Percentiles rank a stretch among this genome's conserved stretches.
Evolutionary conservation across 768 basidiomycete genomes (phyloP).

Genomic region (Candolleomyces efflorescens): DNA sequence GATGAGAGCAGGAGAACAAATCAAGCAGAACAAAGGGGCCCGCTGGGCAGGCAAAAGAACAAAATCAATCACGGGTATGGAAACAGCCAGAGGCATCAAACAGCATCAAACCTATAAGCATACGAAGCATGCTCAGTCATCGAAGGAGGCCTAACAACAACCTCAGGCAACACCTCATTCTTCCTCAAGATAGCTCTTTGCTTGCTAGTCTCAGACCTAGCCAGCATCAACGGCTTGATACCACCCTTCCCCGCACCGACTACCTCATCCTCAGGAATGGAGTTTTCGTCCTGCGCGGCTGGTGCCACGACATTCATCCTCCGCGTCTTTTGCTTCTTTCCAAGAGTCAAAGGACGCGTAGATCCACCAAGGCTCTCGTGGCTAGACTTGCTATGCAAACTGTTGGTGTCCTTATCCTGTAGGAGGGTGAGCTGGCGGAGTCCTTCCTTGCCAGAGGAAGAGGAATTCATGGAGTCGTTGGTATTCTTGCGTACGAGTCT

Average conservation of each 20-base stretch:
- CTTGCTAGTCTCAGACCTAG: constrained; percentile 60
- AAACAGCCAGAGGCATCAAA: constrained; percentile 4
- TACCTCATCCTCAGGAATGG: constrained; percentile 27
- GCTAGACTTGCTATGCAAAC: constrained; percentile 29
- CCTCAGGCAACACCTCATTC: constrained; percentile 53
- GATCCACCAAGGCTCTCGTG: constrained; percentile 19
- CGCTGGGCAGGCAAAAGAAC: not conserved
- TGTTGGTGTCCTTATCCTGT: constrained; percentile 46
- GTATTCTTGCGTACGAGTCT: constrained; percentile 39
- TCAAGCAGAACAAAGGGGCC: not conserved
- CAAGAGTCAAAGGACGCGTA: constrained; percentile 53
- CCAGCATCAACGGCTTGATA: constrained; percentile 57
- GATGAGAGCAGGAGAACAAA: not conserved
- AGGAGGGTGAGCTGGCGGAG: constrained; percentile 62
- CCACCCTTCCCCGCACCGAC: constrained; percentile 39
- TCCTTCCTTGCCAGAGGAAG: constrained; percentile 36
- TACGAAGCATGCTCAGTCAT: constrained; percentile 39
- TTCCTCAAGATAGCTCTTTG: constrained; percentile 53
- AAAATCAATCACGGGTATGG: not conserved
- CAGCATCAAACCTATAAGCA: constrained; percentile 40
- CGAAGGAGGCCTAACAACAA: constrained; percentile 61
- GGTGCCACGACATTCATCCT: constrained; percentile 14
- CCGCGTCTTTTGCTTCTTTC: constrained; percentile 48
- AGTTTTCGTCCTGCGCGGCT: constrained; percentile 36
- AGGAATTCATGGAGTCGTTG: constrained; percentile 25